Percentiles rank a stretch among this genome's conserved stretches.
Evolutionary conservation across 306 rosid species (phyloP).

Genomic region (Oxytropis ochrocephala): DNA sequence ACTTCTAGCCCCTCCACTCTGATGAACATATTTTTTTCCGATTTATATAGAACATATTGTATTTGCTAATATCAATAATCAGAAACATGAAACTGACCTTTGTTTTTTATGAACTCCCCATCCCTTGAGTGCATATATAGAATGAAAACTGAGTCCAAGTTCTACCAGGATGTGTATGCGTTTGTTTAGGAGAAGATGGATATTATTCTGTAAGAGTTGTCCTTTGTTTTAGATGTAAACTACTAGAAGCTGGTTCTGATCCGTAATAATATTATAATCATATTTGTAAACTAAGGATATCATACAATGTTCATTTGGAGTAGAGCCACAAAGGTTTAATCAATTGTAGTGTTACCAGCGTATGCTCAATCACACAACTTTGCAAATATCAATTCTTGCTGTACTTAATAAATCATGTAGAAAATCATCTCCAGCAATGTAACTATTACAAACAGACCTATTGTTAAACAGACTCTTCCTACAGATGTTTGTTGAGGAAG

Average conservation of each 20-base stretch:
- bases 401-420: neutral
- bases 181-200: too few relatives aligned
- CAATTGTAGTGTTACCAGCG: too few relatives aligned
- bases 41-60: neutral
- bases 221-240: too few relatives aligned
- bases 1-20: neutral
- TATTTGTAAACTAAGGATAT: too few relatives aligned
- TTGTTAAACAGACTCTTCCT: neutral
- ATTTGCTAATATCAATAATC: neutral
- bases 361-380: too few relatives aligned
- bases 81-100: neutral
- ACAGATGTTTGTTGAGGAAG: conserved; percentile 49
- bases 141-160: too few relatives aligned
- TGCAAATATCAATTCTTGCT: neutral
- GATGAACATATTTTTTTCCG: neutral
- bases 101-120: neutral
- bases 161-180: too few relatives aligned
- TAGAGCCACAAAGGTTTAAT: too few relatives aligned
- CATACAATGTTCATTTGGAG: too few relatives aligned
- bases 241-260: too few relatives aligned
- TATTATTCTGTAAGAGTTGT: too few relatives aligned
- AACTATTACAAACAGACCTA: neutral
- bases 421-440: neutral
- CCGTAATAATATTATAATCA: too few relatives aligned
- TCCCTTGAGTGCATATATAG: neutral